phyloP scores from a whole-genome alignment of 495 filamentous ascomycete species.

The Penicillium manginii region DNA sequence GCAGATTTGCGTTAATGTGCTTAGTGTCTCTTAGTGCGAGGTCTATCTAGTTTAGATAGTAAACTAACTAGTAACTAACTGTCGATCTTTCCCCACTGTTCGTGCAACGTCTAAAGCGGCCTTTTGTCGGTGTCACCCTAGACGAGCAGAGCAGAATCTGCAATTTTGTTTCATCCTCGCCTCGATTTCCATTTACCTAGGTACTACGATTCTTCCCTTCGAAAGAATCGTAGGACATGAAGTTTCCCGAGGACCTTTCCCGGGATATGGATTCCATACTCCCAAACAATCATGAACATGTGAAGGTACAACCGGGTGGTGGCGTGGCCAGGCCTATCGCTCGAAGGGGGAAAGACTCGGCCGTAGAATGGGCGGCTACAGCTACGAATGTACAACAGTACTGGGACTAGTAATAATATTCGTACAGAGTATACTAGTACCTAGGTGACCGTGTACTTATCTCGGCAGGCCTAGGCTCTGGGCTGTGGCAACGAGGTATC shows the following conservation, averaged over 20 bases:
- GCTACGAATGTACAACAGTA: too few species aligned
- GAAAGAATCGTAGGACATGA: too few species aligned
- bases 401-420: too few species aligned
- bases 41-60: neutral
- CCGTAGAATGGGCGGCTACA: neutral
- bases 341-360: conserved; percentile 7
- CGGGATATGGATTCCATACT: neutral
- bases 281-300: neutral
- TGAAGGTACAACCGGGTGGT: neutral
- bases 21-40: neutral
- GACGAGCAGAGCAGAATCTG: neutral
- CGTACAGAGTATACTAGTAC: neutral
- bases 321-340: neutral
- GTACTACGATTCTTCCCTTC: too few species aligned
- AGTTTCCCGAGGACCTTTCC: too few species aligned
- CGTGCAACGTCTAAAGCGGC: conserved; percentile 5
- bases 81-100: conserved; percentile 3
- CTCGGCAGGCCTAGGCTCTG: neutral
- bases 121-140: neutral
- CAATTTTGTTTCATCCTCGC: too few species aligned
- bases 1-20: neutral
- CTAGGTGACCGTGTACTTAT: neutral
- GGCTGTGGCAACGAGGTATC: neutral
- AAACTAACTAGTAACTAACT: too few species aligned
- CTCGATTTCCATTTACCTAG: too few species aligned